Evolutionary conservation across 192 early-diverging fungal species (phyloP), one percentile per base, ranked within the genome.

Genomic region (Spizellomyces punctatus): DNA sequence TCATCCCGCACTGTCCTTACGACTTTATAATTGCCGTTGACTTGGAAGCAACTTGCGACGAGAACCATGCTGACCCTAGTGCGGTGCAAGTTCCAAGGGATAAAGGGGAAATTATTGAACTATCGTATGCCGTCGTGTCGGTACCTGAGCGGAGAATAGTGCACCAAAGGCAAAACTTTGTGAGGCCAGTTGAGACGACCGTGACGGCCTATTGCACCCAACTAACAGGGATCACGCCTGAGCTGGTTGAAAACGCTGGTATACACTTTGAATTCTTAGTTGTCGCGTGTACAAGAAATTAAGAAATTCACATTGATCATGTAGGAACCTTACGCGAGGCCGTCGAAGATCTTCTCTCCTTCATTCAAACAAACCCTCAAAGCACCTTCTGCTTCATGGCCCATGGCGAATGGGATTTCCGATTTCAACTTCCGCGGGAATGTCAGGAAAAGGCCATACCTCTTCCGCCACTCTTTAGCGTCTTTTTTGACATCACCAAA

Each of bases 1-100:
- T 63, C 21, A 43, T 69, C 19, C 55, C 71, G 8, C 74, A 63
- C 46, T 75, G 74, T 58, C 74, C 74, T 17, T 75, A 72, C 66
- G 84, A 90, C 67, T 83, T 79, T 43, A 81, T 90, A 43, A 81
- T 92, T 45, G 79, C 89, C n/a, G 72, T 91, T n/a, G 78, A 88
- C 66, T 74, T 88, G 41, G 89, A 90, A 67, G 86, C 89, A 8
- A 92, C 89, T n/a, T 88, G 89, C 76, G 90, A 92, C 73, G 90
- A 90, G 56, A 87, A 85, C 67, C 83, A 81, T 52, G 76, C 84
- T 42, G 85, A 89, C 63, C 78, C 86, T 7, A 81, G 80, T 22
- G 70, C 77, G 19, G 63, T 86, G 41, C 78, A 84, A 52, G 89
- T 90, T 9, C 49, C 80, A 47, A 64, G 75, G 36, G 77, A 79